Conservation (phyloP, 768 basidiomycete genomes). For the Boletus vinaceobasis region DNA sequence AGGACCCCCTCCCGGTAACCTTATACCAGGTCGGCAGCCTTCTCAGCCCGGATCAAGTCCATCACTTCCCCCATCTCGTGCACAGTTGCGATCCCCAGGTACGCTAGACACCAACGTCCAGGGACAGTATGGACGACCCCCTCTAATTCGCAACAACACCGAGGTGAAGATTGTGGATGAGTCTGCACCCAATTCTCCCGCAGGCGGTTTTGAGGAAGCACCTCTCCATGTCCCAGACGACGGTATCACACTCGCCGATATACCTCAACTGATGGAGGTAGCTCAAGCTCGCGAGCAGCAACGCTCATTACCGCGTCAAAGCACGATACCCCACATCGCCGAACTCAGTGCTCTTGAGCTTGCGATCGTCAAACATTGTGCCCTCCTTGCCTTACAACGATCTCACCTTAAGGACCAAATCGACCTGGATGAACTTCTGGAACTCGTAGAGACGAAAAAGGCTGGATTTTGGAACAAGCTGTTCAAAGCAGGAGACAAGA, state of each 20-base stretch:
- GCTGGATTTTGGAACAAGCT: constrained; percentile 94
- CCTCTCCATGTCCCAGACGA: constrained; percentile 54
- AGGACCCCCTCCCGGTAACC: constrained; percentile 34
- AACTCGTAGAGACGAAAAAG: constrained; percentile 91
- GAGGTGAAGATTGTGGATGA: constrained; percentile 90
- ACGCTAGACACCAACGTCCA: constrained; percentile 36
- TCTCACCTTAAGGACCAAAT: constrained; percentile 78
- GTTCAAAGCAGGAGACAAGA: constrained; percentile 89
- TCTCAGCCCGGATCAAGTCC: constrained; percentile 30
- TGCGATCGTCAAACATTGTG: constrained; percentile 88
- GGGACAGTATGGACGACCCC: constrained; percentile 55
- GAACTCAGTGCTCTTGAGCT: constrained; percentile 82
- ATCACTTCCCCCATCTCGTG: constrained; percentile 34
- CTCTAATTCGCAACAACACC: constrained; percentile 75
- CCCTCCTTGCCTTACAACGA: constrained; percentile 74
- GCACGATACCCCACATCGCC: constrained; percentile 77
- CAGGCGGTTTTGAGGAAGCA: constrained; percentile 45
- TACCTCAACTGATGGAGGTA: constrained; percentile 88
- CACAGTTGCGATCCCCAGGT: constrained; percentile 40
- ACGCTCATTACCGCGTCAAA: constrained; percentile 75
- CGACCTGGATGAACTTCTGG: constrained; percentile 90
- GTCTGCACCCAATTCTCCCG: constrained; percentile 66
- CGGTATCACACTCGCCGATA: constrained; percentile 89
- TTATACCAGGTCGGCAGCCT: constrained; percentile 35
- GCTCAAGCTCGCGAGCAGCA: constrained; percentile 88